Percentiles rank a stretch among this genome's conserved stretches.
phyloP scores from a whole-genome alignment of 306 rosid species.

The Acacia melanoxylon region DNA sequence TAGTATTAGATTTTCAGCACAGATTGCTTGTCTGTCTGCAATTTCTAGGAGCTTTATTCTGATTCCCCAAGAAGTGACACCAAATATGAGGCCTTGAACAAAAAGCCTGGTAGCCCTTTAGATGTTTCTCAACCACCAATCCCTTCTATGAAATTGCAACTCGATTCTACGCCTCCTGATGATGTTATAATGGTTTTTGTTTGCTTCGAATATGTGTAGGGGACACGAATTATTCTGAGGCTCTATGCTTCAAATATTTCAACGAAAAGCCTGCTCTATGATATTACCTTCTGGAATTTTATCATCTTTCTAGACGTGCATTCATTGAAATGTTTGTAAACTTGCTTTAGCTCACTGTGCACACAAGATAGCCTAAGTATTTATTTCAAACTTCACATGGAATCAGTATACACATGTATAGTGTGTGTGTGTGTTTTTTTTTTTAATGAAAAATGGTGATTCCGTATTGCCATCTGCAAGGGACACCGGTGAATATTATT shows the following conservation, averaged over 20 bases:
- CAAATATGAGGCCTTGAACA: conserved; percentile 35
- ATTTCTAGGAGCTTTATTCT: too few relatives aligned
- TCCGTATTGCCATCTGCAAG: conserved; percentile 52
- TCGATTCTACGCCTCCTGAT: conserved; percentile 72
- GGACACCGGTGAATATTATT: conserved; percentile 84
- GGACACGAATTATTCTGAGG: too few relatives aligned
- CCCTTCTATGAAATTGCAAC: conserved; percentile 63
- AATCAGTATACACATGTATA: background rate
- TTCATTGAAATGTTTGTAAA: background rate
- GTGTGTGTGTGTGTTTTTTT: background rate
- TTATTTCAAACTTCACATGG: background rate
- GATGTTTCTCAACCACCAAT: conserved; percentile 58
- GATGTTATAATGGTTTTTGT: too few relatives aligned
- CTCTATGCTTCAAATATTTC: too few relatives aligned
- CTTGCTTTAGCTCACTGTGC: conserved; percentile 5
- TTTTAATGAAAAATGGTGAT: background rate
- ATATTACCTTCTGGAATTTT: too few relatives aligned
- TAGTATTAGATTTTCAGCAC: too few relatives aligned
- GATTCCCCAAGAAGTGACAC: too few relatives aligned
- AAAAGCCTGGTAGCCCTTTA: conserved; percentile 46
- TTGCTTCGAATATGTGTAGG: too few relatives aligned
- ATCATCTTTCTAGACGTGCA: background rate
- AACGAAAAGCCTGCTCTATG: too few relatives aligned
- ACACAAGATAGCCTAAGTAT: background rate
- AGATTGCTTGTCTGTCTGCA: too few relatives aligned